Evolutionary conservation across 2,329 filamentous ascomycete genomes (phyloP).

Genomic region (Aspergillus sp.): DNA sequence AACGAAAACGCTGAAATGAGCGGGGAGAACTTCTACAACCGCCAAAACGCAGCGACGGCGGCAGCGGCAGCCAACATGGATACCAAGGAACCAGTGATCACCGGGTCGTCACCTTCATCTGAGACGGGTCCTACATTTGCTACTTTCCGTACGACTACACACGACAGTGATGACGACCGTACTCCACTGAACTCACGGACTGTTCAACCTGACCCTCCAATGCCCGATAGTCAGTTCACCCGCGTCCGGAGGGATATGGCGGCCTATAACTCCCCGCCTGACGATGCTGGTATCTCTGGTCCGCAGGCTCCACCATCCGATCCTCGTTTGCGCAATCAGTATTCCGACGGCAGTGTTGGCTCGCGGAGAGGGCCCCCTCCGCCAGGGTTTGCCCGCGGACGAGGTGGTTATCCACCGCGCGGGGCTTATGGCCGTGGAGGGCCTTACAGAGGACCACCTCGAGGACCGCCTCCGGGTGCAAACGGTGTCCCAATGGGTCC

Average conservation of each 20-base stretch:
- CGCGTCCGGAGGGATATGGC: constrained; percentile 32
- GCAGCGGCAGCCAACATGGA: constrained; percentile 43
- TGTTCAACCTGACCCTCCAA: constrained; percentile 31
- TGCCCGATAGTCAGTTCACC: constrained; percentile 31
- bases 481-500: constrained; percentile 47
- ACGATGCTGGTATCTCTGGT: constrained; percentile 43
- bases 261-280: constrained; percentile 36
- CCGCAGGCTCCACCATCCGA: constrained; percentile 43
- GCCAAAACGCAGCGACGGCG: constrained; percentile 48
- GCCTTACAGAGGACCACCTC: constrained; percentile 36
- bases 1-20: constrained; percentile 97
- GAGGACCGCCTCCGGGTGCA: constrained; percentile 41
- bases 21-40: constrained; percentile 85
- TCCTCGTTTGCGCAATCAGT: constrained; percentile 47
- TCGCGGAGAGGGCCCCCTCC: constrained; percentile 43
- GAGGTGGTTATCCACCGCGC: constrained; percentile 56
- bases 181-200: constrained; percentile 41
- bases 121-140: constrained; percentile 53
- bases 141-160: constrained; percentile 39
- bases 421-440: constrained; percentile 49
- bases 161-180: constrained; percentile 44
- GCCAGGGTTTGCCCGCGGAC: constrained; percentile 53
- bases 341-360: constrained; percentile 50
- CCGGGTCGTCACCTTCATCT: constrained; percentile 55
- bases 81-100: constrained; percentile 61